A percentile compares a stretch with the other conserved stretches of the same genome.
Conservation (phyloP, 129 eudicot species). For the Ambrosia artemisiifolia region DNA sequence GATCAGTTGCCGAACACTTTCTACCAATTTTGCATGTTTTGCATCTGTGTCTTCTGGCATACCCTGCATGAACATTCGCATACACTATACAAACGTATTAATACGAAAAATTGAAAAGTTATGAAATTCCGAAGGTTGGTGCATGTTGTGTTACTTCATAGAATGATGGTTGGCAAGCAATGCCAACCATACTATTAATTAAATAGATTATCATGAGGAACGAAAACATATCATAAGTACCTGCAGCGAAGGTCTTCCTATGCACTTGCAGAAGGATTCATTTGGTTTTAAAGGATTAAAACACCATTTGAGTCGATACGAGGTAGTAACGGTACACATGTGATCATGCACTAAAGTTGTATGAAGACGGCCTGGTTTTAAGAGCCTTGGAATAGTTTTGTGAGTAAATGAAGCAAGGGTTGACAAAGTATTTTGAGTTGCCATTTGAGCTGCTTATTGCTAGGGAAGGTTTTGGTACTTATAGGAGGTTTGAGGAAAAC, state of each 20-base stretch:
- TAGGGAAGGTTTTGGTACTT: neutral
- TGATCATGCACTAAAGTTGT: neutral
- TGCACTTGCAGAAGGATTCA: neutral
- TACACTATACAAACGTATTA: no score
- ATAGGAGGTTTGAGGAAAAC: neutral
- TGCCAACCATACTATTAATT: no score
- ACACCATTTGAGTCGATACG: neutral
- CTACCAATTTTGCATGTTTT: slow-evolving; percentile 2
- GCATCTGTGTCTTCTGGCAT: neutral
- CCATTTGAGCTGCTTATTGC: neutral
- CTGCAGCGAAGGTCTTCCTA: neutral
- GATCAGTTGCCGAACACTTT: slow-evolving; percentile 7
- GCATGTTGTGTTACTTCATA: no score
- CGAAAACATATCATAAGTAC: neutral
- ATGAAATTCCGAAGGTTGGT: no score
- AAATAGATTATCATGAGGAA: neutral
- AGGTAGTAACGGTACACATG: neutral
- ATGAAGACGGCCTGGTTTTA: neutral
- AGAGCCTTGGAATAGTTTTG: neutral
- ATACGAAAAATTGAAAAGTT: no score
- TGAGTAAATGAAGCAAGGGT: neutral
- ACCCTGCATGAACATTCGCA: no score
- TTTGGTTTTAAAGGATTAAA: neutral
- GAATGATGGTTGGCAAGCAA: no score
- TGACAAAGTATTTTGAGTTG: neutral